These are phyloP conservation scores for Hypoxylon perforatum DNA, from an alignment of 495 filamentous ascomycete species.

Conservation along the genomic window DNA sequence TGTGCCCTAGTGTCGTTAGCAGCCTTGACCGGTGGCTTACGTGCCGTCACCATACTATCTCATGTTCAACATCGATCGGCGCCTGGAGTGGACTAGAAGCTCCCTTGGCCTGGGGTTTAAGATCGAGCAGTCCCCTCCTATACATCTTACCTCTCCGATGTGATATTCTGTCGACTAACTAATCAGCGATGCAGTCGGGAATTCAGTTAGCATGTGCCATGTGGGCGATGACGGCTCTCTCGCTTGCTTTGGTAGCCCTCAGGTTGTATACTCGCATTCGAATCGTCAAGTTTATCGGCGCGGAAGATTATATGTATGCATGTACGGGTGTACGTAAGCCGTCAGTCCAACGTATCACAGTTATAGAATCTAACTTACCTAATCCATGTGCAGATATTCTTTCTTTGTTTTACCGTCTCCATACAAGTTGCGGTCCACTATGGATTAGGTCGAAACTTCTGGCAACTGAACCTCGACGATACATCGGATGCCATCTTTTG, in stretches of 20 bases:
- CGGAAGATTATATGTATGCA: conserved; percentile 52
- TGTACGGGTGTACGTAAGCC: conserved; percentile 42
- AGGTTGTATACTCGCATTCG: conserved; percentile 51
- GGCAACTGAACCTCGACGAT: conserved; percentile 45
- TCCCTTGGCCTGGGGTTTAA: not conserved
- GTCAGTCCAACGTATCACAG: not conserved
- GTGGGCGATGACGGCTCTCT: conserved; percentile 51
- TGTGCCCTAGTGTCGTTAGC: conserved; percentile 23
- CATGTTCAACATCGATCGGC: conserved; percentile 18
- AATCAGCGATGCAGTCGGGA: conserved; percentile 41
- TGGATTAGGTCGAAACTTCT: conserved; percentile 50
- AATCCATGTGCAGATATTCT: conserved; percentile 36
- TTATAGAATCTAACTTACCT: conserved; percentile 12
- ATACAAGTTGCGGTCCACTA: conserved; percentile 51
- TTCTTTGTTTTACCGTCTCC: conserved; percentile 47
- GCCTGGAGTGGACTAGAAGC: not conserved
- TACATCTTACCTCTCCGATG: conserved; percentile 25
- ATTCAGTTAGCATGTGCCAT: conserved; percentile 47
- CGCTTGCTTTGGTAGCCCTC: conserved; percentile 45
- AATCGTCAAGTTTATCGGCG: conserved; percentile 52
- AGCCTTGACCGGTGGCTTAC: conserved; percentile 26
- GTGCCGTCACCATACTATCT: conserved; percentile 15
- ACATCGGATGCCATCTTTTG: conserved; percentile 52
- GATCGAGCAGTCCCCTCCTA: not conserved
- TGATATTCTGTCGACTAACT: conserved; percentile 7